A percentile compares a stretch with the other conserved stretches of the same genome.
phyloP scores from a whole-genome alignment of 1,284 basidiomycete species.

The Sanghuangporus sanghuang region DNA sequence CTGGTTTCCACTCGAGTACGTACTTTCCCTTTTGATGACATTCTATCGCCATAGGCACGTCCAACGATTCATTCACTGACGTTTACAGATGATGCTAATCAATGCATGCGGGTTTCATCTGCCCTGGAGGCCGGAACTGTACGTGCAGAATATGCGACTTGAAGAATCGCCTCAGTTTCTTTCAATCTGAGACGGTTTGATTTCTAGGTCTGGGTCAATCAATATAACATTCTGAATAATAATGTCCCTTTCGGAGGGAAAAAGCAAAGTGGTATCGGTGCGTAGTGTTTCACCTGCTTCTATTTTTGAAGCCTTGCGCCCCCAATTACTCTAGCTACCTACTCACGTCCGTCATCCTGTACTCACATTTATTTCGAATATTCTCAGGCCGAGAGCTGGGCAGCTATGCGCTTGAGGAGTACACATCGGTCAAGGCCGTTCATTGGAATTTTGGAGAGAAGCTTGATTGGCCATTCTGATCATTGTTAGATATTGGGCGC shows the following conservation, averaged over 20 bases:
- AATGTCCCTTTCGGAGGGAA: conserved; percentile 93
- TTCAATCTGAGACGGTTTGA: neutral
- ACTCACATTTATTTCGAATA: conserved; percentile 4
- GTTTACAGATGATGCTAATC: conserved; percentile 68
- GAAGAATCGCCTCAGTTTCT: neutral
- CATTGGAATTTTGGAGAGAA: conserved; percentile 86
- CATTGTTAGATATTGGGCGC: neutral
- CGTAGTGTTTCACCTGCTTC: conserved; percentile 12
- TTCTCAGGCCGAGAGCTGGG: conserved; percentile 78
- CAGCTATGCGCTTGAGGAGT: conserved; percentile 79
- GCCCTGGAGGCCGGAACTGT: conserved; percentile 84
- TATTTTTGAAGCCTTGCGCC: neutral
- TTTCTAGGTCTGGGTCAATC: conserved; percentile 80
- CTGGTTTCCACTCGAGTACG: conserved; percentile 83
- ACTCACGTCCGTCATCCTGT: conserved; percentile 13
- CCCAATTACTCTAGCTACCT: neutral
- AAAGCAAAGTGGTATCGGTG: conserved; percentile 74
- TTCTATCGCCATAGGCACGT: neutral
- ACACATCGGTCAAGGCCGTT: conserved; percentile 82
- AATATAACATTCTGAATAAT: conserved; percentile 77
- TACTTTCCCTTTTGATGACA: conserved; percentile 9
- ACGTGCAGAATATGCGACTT: conserved; percentile 24
- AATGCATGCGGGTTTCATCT: conserved; percentile 81
- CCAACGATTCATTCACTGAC: conserved; percentile 9
- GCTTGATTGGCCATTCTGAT: conserved; percentile 71